phyloP scores from a whole-genome alignment of 1,139 yeast species.

The Pichia sp. region DNA sequence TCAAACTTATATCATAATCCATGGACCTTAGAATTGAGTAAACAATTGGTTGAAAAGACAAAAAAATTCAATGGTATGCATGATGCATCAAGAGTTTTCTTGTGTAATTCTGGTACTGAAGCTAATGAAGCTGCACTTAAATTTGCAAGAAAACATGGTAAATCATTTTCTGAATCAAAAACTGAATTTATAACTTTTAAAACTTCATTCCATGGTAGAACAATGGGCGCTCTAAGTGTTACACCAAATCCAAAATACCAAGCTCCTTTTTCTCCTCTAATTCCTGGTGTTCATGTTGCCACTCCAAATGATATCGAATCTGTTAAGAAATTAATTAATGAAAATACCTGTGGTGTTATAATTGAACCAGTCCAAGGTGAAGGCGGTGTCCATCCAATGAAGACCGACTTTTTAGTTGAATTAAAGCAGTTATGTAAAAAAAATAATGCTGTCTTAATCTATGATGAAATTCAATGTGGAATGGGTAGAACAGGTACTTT shows the following conservation, averaged over 20 bases:
- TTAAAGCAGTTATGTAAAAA: conserved; percentile 64
- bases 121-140: conserved; percentile 97
- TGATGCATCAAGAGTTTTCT: conserved; percentile 75
- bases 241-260: conserved; percentile 92
- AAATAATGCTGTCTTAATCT: conserved; percentile 71
- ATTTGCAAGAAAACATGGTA: conserved; percentile 86
- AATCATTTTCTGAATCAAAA: conserved; percentile 45
- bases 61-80: conserved; percentile 68
- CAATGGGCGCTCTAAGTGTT: conserved; percentile 87
- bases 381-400: conserved; percentile 80
- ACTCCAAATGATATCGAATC: conserved; percentile 52
- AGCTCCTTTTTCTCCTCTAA: conserved; percentile 79
- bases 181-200: conserved; percentile 77
- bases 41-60: conserved; percentile 64
- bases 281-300: conserved; percentile 76
- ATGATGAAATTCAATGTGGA: conserved; percentile 97
- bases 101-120: conserved; percentile 92
- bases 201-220: conserved; percentile 89
- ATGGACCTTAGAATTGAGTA: conserved; percentile 76
- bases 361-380: conserved; percentile 98
- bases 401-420: conserved; percentile 54
- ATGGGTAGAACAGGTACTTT: conserved; percentile 85
- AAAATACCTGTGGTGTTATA: conserved; percentile 84
- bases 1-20: conserved; percentile 81
- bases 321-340: conserved; percentile 53